These are phyloP conservation scores for Handroanthus guayacan DNA, from an alignment of 257 asterid genomes.

Conservation along the genomic window DNA sequence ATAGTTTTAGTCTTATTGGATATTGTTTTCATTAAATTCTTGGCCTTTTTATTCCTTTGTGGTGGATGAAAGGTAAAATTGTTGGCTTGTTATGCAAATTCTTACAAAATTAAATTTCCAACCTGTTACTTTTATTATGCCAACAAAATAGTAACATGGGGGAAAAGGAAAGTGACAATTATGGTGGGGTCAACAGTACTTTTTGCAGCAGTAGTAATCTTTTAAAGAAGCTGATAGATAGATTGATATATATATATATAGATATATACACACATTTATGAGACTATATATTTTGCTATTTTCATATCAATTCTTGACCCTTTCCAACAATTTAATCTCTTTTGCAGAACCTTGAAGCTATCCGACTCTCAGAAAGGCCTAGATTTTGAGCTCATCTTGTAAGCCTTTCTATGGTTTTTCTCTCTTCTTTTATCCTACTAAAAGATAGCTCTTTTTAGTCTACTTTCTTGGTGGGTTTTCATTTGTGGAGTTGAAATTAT, in stretches of 20 bases:
- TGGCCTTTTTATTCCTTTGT: no score
- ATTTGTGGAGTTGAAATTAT: neutral
- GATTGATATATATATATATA: neutral
- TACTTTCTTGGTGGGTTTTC: conserved; percentile 33
- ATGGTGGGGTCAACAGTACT: conserved; percentile 37
- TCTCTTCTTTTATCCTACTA: neutral
- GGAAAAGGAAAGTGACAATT: conserved; percentile 22
- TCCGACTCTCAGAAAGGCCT: conserved; percentile 8
- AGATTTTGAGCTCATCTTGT: conserved; percentile 31
- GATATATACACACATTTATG: neutral
- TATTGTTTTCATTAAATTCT: no score
- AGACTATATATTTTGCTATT: neutral
- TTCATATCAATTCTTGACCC: conserved; percentile 16
- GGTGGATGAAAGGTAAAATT: no score
- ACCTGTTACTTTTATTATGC: neutral
- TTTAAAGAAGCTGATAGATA: neutral
- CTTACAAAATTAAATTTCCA: no score
- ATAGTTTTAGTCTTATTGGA: no score
- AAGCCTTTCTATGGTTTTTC: conserved; percentile 27
- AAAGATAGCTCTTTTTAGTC: neutral
- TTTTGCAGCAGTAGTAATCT: conserved; percentile 14
- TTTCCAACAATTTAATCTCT: conserved; percentile 4
- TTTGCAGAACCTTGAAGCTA: conserved; percentile 32
- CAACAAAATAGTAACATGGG: conserved; percentile 6
- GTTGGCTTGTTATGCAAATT: no score